Evolutionary conservation across 2,329 filamentous ascomycete genomes (phyloP), one percentile per base, ranked within the genome.

Genomic region (Penicillium oxalicum): DNA sequence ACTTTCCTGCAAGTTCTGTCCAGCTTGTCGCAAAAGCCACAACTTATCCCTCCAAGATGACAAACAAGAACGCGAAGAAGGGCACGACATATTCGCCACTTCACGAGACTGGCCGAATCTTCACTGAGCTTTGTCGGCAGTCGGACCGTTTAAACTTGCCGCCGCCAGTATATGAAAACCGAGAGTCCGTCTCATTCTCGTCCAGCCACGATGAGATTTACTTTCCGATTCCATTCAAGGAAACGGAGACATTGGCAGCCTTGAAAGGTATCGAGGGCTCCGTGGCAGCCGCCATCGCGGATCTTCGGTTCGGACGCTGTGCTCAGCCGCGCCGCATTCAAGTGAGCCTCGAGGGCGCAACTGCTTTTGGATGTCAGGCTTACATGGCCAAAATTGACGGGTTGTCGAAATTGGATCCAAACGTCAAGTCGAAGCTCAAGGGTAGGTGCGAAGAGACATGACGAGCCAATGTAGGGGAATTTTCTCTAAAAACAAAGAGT

Each of bases 181-280:
- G 63, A 44, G 59, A 69, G 49, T 57, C 59, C 4, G 66, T 72
- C 24, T 61, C 60, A 1, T 72, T 72, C 49, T 64, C 62, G 27
- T 63, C 68, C 4, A 61, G 62, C 12, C 61, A 68, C 18, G 61
- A 70, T 53, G 54, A 67, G 39, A 61, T 70, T 26, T 72, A 71
- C 48, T 71, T 62, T 26, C 70, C 70, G 1, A 70, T 70, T 49
- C 75, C 76, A 0, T 73, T 77, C 54, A 78, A 78, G 52, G 74
- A 77, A 58, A 77, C 75, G 0, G 76, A 79, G 54, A 76, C 76
- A 1, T 67, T 75, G 9, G 73, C 74, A 6, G 76, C 80, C 3
- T 67, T 84, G 53, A 83, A 83, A 59, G 80, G 75, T 5, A 68
- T 83, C 5, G 81, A 84, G 57, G 81, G 77, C 4, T 74, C 76